Conservation (phyloP, 768 basidiomycete genomes). For the Chalciporus piperatus region DNA sequence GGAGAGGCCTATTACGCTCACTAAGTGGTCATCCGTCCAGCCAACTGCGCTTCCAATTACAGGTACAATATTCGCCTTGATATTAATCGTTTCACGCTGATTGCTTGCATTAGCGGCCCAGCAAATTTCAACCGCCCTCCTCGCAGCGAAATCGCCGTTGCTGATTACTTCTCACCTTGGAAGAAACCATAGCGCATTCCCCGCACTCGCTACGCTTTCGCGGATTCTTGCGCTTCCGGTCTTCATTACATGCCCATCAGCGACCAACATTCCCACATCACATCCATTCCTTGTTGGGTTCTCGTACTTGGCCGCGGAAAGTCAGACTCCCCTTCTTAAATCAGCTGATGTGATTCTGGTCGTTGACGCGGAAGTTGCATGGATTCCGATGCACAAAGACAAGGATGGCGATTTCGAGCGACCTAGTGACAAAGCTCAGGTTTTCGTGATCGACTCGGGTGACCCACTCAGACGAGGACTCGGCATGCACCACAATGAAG, state of each 20-base stretch:
- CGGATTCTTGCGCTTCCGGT: slow-evolving; percentile 53
- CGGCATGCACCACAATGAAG: slow-evolving; percentile 52
- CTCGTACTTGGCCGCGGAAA: slow-evolving; percentile 45
- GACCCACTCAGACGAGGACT: slow-evolving; percentile 54
- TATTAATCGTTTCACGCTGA: not conserved
- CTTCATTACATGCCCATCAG: slow-evolving; percentile 47
- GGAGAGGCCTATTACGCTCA: slow-evolving; percentile 24
- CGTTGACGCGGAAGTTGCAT: slow-evolving; percentile 65
- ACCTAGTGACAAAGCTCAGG: slow-evolving; percentile 42
- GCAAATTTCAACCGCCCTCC: slow-evolving; percentile 47
- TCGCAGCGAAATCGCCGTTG: slow-evolving; percentile 51
- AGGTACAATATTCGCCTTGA: slow-evolving; percentile 24
- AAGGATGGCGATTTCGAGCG: slow-evolving; percentile 26
- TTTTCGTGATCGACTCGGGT: slow-evolving; percentile 60
- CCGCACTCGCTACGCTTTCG: slow-evolving; percentile 46
- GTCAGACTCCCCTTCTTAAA: slow-evolving; percentile 46
- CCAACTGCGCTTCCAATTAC: slow-evolving; percentile 44
- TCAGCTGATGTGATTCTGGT: slow-evolving; percentile 62
- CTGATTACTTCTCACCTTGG: slow-evolving; percentile 66
- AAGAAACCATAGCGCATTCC: slow-evolving; percentile 47
- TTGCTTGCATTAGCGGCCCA: slow-evolving; percentile 24
- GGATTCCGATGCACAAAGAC: slow-evolving; percentile 51
- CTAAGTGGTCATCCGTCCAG: slow-evolving; percentile 54
- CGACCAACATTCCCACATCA: slow-evolving; percentile 53
- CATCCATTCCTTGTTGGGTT: slow-evolving; percentile 54